Conservation (phyloP, 1,284 basidiomycete genomes). For the Apiotrichum sp. region DNA sequence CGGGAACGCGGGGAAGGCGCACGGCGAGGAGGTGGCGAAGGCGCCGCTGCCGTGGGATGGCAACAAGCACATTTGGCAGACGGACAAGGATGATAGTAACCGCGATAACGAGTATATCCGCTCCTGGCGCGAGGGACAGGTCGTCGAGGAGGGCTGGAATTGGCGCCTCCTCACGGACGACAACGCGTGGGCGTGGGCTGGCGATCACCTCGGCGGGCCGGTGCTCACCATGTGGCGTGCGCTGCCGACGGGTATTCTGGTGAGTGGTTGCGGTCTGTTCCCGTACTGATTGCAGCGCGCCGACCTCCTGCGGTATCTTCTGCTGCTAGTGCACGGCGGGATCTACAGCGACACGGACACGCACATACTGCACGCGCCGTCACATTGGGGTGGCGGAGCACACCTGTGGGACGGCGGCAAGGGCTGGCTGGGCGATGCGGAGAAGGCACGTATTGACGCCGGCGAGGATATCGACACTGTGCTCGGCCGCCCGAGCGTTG, state of each 20-base stretch:
- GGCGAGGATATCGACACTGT: slow-evolving; percentile 26
- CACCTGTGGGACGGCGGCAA: slow-evolving; percentile 32
- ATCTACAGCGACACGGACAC: slow-evolving; percentile 49
- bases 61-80: slow-evolving; percentile 43
- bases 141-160: slow-evolving; percentile 38
- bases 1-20: too few relatives aligned
- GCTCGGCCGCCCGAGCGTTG: slow-evolving; percentile 36
- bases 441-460: slow-evolving; percentile 15
- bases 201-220: background rate
- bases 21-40: too few relatives aligned
- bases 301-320: slow-evolving; percentile 43
- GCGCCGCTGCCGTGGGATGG: background rate
- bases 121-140: slow-evolving; percentile 31
- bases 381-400: slow-evolving; percentile 30
- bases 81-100: slow-evolving; percentile 30
- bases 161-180: slow-evolving; percentile 36
- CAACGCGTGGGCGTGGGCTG: slow-evolving; percentile 3
- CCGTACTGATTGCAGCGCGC: slow-evolving; percentile 21
- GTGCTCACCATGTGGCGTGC: slow-evolving; percentile 31
- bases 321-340: slow-evolving; percentile 42
- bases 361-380: slow-evolving; percentile 32
- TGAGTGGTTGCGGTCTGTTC: slow-evolving; percentile 15
- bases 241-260: slow-evolving; percentile 42
- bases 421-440: slow-evolving; percentile 29
- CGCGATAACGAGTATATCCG: slow-evolving; percentile 15